Conservation (phyloP, 495 filamentous ascomycete species). For the Penicillium flavigenum region DNA sequence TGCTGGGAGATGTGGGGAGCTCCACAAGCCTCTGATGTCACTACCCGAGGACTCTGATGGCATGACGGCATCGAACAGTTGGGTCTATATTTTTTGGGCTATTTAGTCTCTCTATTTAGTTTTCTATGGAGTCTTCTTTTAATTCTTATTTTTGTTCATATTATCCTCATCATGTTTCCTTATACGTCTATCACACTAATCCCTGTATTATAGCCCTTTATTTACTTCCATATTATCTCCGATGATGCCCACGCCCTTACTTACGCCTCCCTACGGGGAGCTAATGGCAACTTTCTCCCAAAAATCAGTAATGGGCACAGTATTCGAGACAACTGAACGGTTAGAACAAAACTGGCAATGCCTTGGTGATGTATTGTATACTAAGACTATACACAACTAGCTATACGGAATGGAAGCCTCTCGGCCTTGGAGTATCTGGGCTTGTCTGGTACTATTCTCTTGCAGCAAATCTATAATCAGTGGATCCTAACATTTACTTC, state of each 20-base stretch:
- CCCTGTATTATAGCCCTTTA: constrained; percentile 4
- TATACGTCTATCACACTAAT: too few species aligned
- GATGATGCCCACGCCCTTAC: background rate
- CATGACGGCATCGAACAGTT: background rate
- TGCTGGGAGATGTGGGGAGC: background rate
- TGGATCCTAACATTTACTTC: constrained; percentile 9
- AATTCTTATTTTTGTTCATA: too few species aligned
- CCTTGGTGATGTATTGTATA: constrained; percentile 1
- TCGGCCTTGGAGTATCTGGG: constrained; percentile 97
- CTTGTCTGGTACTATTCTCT: constrained; percentile 78
- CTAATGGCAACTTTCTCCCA: constrained; percentile 94
- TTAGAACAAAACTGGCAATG: constrained; percentile 40
- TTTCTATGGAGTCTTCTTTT: too few species aligned
- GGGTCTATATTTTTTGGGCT: background rate
- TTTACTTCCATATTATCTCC: background rate
- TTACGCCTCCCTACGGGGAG: constrained; percentile 14
- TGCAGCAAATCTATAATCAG: background rate
- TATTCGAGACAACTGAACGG: constrained; percentile 98
- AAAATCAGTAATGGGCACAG: constrained; percentile 95
- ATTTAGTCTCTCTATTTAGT: too few species aligned
- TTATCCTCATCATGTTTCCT: too few species aligned
- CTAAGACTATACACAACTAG: constrained; percentile 42
- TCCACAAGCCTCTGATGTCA: constrained; percentile 14
- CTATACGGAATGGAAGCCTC: constrained; percentile 92
- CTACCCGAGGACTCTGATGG: too few species aligned